phyloP scores from a whole-genome alignment of 129 eudicot genomes.

The Flaveria trinervia region DNA sequence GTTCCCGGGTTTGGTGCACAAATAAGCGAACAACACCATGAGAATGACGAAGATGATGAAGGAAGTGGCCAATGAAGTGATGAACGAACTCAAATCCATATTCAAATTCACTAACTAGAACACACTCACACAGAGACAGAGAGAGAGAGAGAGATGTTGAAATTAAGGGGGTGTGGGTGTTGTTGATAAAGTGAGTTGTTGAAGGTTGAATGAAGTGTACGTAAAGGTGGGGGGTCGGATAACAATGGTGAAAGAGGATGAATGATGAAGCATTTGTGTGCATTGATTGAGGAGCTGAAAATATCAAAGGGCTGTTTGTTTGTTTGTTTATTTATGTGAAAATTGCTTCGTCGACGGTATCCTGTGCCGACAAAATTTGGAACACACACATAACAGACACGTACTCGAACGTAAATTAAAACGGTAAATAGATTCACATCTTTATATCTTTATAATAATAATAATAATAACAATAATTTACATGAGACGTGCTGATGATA shows the following conservation, averaged over 20 bases:
- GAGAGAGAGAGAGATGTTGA: background rate
- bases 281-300: conserved; percentile 17
- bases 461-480: no score
- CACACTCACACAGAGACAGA: background rate
- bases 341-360: conserved; percentile 17
- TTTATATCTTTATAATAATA: no score
- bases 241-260: conserved; percentile 3
- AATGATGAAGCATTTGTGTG: conserved; percentile 1
- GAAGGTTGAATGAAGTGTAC: conserved; percentile 31
- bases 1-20: conserved; percentile 62
- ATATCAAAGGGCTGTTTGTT: conserved; percentile 10
- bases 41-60: conserved; percentile 64
- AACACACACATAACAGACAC: background rate
- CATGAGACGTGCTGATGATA: no score
- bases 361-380: conserved; percentile 13
- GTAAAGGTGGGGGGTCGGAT: conserved; percentile 22
- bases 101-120: background rate
- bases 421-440: no score
- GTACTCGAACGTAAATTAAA: background rate
- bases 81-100: conserved; percentile 85
- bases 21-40: conserved; percentile 76
- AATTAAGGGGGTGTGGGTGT: conserved; percentile 10
- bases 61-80: conserved; percentile 81
- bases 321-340: background rate
- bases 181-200: background rate